Evolutionary conservation across 164 flowering plant species (phyloP).

Genomic region (Tinospora cordifolia): DNA sequence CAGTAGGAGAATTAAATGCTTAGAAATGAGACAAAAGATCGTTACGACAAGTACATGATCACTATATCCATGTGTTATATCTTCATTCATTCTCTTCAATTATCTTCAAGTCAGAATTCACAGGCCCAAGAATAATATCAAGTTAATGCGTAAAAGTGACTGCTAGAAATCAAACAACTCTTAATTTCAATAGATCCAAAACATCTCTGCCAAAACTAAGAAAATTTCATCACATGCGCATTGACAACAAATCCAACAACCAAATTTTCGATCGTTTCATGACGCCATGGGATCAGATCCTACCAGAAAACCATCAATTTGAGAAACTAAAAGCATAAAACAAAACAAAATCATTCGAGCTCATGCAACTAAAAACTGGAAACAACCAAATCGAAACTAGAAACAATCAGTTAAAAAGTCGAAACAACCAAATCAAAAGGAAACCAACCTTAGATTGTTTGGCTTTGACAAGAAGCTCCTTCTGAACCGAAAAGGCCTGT

Average conservation of each 20-base stretch:
- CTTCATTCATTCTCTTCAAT: background rate
- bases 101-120: too few relatives aligned
- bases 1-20: slow-evolving; percentile 1
- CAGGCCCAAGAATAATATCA: too few relatives aligned
- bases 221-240: background rate
- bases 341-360: background rate
- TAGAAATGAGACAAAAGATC: background rate
- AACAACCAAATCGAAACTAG: background rate
- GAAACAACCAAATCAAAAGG: background rate
- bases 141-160: background rate
- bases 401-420: background rate
- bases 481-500: slow-evolving; percentile 60
- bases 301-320: background rate
- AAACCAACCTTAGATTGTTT: slow-evolving; percentile 65
- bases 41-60: background rate
- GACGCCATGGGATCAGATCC: background rate
- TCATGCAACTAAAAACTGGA: background rate
- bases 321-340: background rate
- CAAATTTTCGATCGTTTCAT: background rate
- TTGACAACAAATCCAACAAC: background rate
- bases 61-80: background rate
- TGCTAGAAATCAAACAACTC: background rate
- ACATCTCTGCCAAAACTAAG: background rate
- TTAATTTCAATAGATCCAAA: slow-evolving; percentile 3
- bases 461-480: slow-evolving; percentile 60